These are phyloP conservation scores for Gossypium bickii DNA, from an alignment of 345 rosid genomes.

Conservation along the genomic window DNA sequence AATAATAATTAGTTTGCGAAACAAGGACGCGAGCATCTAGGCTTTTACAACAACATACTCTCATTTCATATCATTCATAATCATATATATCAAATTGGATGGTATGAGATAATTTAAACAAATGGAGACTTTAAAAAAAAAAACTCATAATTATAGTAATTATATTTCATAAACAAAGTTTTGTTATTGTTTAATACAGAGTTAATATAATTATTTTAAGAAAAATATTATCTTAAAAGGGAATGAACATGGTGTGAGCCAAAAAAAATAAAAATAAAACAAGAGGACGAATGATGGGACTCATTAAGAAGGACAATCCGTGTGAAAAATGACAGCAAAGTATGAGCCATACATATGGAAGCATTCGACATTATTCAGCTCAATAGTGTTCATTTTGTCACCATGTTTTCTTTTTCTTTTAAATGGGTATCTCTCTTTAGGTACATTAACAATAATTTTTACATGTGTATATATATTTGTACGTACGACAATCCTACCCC, in stretches of 20 bases:
- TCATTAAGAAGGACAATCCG: no score
- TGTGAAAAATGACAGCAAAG: neutral
- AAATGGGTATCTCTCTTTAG: neutral
- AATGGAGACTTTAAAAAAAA: neutral
- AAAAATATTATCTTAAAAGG: no score
- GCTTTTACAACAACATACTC: neutral
- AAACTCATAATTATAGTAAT: neutral
- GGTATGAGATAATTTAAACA: neutral
- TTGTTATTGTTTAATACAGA: no score
- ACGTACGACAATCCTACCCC: neutral
- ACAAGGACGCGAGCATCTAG: neutral
- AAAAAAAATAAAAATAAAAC: no score
- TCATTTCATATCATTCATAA: neutral
- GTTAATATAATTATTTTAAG: no score
- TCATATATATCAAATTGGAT: neutral
- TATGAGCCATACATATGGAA: neutral
- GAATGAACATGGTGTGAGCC: no score
- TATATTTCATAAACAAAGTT: no score
- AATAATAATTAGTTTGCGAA: neutral
- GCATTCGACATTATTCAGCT: neutral
- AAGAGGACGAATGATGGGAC: no score
- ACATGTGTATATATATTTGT: neutral
- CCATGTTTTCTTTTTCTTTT: neutral
- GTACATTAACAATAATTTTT: neutral
- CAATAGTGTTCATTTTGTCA: no score